phyloP scores from a whole-genome alignment of 1,284 basidiomycete species.

The Tylopilus orsonianus region DNA sequence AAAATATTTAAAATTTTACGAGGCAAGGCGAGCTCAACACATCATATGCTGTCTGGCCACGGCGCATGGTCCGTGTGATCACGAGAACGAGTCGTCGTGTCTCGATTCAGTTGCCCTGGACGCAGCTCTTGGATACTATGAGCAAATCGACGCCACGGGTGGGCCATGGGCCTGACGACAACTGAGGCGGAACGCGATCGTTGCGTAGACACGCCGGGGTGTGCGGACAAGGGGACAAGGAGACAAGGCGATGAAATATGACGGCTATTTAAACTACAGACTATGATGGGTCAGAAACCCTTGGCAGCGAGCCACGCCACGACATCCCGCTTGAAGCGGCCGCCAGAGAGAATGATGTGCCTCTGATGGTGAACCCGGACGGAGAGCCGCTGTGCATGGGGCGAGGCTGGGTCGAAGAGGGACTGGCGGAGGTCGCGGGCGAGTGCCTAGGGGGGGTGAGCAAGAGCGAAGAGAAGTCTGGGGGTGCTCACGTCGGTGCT shows the following conservation, averaged over 20 bases:
- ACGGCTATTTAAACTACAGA: constrained; percentile 22
- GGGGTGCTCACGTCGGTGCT: constrained; percentile 37
- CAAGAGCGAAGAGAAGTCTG: background rate
- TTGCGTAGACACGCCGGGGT: constrained; percentile 5
- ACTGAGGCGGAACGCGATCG: too few species aligned
- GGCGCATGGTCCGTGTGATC: too few species aligned
- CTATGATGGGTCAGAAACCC: constrained; percentile 47
- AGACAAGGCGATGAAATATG: constrained; percentile 5
- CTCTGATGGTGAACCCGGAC: constrained; percentile 45
- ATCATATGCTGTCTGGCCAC: too few species aligned
- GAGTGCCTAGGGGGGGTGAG: constrained; percentile 41
- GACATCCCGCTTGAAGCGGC: constrained; percentile 58
- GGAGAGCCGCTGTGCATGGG: constrained; percentile 47
- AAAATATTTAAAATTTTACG: constrained; percentile 4
- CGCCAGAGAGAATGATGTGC: constrained; percentile 57
- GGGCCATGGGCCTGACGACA: constrained; percentile 9
- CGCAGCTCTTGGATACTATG: background rate
- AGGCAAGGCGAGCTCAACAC: too few species aligned
- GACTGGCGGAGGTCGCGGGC: constrained; percentile 48
- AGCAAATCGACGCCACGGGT: background rate
- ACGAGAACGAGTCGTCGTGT: background rate
- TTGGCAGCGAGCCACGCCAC: constrained; percentile 55
- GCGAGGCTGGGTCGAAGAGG: constrained; percentile 46
- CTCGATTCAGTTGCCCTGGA: background rate
- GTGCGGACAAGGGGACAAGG: background rate